Evolutionary conservation across 2,329 filamentous ascomycete genomes (phyloP).

Genomic region (Epichloe festucae): DNA sequence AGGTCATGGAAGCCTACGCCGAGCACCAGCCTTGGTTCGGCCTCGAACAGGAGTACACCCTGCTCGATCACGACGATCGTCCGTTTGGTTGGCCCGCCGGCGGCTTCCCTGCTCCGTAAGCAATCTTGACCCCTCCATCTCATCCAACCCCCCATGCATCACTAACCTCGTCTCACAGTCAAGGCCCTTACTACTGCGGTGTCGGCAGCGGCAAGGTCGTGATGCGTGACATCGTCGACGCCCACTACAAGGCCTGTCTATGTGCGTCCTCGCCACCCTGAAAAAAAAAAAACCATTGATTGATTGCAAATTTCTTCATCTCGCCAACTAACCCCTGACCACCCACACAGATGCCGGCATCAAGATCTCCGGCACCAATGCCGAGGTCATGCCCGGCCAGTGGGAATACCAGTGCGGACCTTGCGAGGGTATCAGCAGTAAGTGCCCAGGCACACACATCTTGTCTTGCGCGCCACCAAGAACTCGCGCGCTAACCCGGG

Average conservation of each 20-base stretch:
- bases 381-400: conserved; percentile 80
- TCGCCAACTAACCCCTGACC: neutral
- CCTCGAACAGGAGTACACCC: conserved; percentile 89
- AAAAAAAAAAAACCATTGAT: too few relatives aligned
- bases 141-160: too few relatives aligned
- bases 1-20: conserved; percentile 80
- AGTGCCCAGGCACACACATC: conserved; percentile 20
- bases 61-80: conserved; percentile 65
- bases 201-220: conserved; percentile 95
- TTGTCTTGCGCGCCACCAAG: neutral
- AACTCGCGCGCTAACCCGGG: neutral
- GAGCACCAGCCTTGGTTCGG: conserved; percentile 90
- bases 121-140: neutral
- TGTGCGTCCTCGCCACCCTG: conserved; percentile 25
- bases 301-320: too few relatives aligned
- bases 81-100: conserved; percentile 63
- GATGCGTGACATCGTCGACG: conserved; percentile 92
- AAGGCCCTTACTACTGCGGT: conserved; percentile 55
- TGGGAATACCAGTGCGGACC: conserved; percentile 98
- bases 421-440: conserved; percentile 71
- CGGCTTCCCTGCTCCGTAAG: conserved; percentile 69
- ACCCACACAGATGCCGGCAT: conserved; percentile 51
- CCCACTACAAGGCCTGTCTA: conserved; percentile 50
- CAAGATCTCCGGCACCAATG: conserved; percentile 96
- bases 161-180: conserved; percentile 14